Conservation (phyloP, 2,329 filamentous ascomycete genomes). For the Diaporthe eres region DNA sequence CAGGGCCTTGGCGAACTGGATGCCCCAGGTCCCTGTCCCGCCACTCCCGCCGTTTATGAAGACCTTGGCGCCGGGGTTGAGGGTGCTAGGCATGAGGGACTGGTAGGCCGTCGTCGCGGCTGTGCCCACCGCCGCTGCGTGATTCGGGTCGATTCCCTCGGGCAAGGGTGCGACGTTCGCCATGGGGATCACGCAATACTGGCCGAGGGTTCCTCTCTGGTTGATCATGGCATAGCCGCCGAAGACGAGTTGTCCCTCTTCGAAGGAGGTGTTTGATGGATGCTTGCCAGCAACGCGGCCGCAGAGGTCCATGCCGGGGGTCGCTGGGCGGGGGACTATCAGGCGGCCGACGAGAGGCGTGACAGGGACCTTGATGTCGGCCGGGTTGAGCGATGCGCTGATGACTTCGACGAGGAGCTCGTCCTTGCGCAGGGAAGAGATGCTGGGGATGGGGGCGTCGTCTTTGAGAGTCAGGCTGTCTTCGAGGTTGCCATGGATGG, state of each 20-base stretch:
- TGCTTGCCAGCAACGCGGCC: constrained; percentile 59
- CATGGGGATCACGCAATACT: constrained; percentile 41
- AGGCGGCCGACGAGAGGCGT: constrained; percentile 55
- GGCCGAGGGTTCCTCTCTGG: constrained; percentile 43
- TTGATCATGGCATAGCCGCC: constrained; percentile 35
- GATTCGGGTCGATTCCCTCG: constrained; percentile 40
- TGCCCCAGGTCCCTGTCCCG: constrained; percentile 53
- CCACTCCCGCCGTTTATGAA: constrained; percentile 56
- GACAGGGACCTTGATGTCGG: constrained; percentile 64
- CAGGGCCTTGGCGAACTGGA: constrained; percentile 54
- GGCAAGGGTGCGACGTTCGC: constrained; percentile 39
- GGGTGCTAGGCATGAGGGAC: constrained; percentile 42
- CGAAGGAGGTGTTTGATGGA: constrained; percentile 29
- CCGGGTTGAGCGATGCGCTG: constrained; percentile 61
- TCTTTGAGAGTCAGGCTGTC: constrained; percentile 1
- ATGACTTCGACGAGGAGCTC: constrained; percentile 59
- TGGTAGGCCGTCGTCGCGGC: constrained; percentile 47
- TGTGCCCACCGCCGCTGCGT: constrained; percentile 47
- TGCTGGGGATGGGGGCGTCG: background rate
- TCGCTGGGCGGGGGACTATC: constrained; percentile 56
- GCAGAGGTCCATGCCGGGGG: constrained; percentile 65
- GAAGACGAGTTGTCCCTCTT: constrained; percentile 44
- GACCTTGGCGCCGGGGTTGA: constrained; percentile 43
- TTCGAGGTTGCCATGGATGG: background rate
- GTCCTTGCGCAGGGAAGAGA: background rate